Base-by-base conservation (phyloP, 306 rosid genomes). In the Lathyrus tuberosus region DNA sequence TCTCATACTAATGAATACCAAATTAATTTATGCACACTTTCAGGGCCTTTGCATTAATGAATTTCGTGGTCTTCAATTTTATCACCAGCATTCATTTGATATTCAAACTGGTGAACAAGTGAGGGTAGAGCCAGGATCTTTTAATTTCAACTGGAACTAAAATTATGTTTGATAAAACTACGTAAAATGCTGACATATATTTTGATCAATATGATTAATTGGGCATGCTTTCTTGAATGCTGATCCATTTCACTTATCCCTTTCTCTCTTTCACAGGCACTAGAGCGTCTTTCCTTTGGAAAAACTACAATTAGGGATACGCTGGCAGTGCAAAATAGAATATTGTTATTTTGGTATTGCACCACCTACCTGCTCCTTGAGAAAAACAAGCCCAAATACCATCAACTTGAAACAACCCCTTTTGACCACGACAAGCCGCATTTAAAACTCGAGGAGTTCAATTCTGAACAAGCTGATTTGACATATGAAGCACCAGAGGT, bases 41-140 rank as follows among this genome's bases (percentile, higher is more conserved):
- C 95, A 94, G 97, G 98, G 92, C 95, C 30, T 94, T 73, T 88
- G 95, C 87, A 73, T 88, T 81, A 94, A 90, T 48, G 98, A 94
- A 75, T 88, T 94, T 73, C 79, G 77, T 10, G 96, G 94, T 64
- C 97, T 90, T 77, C 82, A 90, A 71, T 94, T 94, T 77, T 96
- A 94, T 64, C 96, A 91, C 79, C 97, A 87, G 65, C 69, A 87
- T 65, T 71, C 96, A 24, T 83, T 88, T 74, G 97, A 94, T 71
- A 47, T 87, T 75, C 96, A 83, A 84, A 91, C 86, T 10, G 97
- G 97, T 78, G 96, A 94, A 68, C 96, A 94, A 92, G 98, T 94
- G 81, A 57, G 74, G 52, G 58, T 22, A 78, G 72, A 47, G 33
- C 46, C 43, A 5, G 8, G 10, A 7, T 26, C 53, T 41, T 18